A percentile compares a stretch with the other conserved stretches of the same genome.
Evolutionary conservation across 2,329 filamentous ascomycete species (phyloP).

Genomic region (Cladobotryum protrusum): DNA sequence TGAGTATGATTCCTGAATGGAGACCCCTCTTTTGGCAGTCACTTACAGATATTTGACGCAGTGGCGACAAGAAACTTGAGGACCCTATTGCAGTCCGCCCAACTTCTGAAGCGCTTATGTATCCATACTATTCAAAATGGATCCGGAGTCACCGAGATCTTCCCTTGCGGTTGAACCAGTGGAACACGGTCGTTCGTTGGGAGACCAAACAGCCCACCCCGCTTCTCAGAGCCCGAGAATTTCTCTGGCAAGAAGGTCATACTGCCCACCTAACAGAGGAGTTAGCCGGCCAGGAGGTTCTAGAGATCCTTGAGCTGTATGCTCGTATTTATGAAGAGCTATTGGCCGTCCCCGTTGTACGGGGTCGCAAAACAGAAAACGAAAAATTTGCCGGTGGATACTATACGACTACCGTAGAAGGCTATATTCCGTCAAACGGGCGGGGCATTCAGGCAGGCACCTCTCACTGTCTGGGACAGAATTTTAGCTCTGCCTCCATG

Average conservation of each 20-base stretch:
- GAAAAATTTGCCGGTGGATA: slow-evolving; percentile 96
- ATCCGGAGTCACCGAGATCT: slow-evolving; percentile 95
- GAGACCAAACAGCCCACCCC: slow-evolving; percentile 89
- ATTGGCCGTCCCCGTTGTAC: slow-evolving; percentile 88
- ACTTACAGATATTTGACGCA: slow-evolving; percentile 27
- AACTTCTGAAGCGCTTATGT: slow-evolving; percentile 77
- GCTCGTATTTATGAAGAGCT: slow-evolving; percentile 88
- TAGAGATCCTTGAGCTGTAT: slow-evolving; percentile 91
- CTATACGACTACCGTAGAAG: slow-evolving; percentile 95
- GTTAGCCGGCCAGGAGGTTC: slow-evolving; percentile 75
- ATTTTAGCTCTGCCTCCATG: slow-evolving; percentile 84
- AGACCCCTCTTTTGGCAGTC: background rate
- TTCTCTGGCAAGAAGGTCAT: slow-evolving; percentile 97
- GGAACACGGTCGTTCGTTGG: slow-evolving; percentile 91
- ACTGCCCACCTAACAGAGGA: slow-evolving; percentile 80
- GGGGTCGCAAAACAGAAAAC: slow-evolving; percentile 91
- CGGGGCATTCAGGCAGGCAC: slow-evolving; percentile 95
- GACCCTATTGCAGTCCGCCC: slow-evolving; percentile 64
- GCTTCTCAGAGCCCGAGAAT: slow-evolving; percentile 89
- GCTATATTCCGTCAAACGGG: slow-evolving; percentile 91
- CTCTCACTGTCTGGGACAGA: slow-evolving; percentile 90
- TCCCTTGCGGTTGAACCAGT: slow-evolving; percentile 90
- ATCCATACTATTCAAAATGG: slow-evolving; percentile 93
- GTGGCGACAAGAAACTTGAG: slow-evolving; percentile 88
- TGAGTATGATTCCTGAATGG: slow-evolving; percentile 33